Evolutionary conservation across 768 basidiomycete genomes (phyloP).

Genomic region (Fistulinella prunicolor): DNA sequence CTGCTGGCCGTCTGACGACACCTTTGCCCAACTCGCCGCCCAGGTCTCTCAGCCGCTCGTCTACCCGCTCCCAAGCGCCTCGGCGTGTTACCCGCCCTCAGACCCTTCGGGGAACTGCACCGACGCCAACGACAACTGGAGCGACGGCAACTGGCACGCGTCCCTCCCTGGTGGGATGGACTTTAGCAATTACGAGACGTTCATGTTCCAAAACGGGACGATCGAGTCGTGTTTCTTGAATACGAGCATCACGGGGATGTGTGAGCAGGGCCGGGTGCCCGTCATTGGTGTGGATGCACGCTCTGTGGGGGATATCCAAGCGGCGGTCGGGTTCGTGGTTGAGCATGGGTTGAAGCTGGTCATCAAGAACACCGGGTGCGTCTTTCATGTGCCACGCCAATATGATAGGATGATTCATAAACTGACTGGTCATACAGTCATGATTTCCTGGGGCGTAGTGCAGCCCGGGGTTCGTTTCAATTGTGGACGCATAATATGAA

Average conservation of each 20-base stretch:
- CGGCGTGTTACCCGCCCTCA: slow-evolving; percentile 39
- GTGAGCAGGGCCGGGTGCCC: slow-evolving; percentile 21
- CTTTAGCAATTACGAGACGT: slow-evolving; percentile 32
- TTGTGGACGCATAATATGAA: slow-evolving; percentile 44
- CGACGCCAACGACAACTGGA: slow-evolving; percentile 25
- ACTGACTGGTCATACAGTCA: slow-evolving; percentile 20
- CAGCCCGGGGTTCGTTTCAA: slow-evolving; percentile 36
- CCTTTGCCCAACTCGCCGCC: slow-evolving; percentile 33
- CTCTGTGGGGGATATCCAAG: slow-evolving; percentile 19
- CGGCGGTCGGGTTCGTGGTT: slow-evolving; percentile 20
- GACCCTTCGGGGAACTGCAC: slow-evolving; percentile 40
- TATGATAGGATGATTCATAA: neutral
- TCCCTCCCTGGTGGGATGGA: slow-evolving; percentile 43
- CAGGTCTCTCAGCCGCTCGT: slow-evolving; percentile 45
- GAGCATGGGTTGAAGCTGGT: slow-evolving; percentile 16
- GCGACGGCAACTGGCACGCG: slow-evolving; percentile 40
- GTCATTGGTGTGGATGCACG: slow-evolving; percentile 20
- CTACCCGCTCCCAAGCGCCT: slow-evolving; percentile 37
- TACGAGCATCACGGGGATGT: slow-evolving; percentile 23
- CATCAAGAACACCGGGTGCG: slow-evolving; percentile 26
- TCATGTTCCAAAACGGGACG: slow-evolving; percentile 41
- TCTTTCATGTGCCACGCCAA: neutral
- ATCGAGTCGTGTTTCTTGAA: slow-evolving; percentile 39
- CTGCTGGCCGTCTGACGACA: slow-evolving; percentile 41
- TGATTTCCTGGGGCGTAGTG: slow-evolving; percentile 40